Evolutionary conservation across 2,329 filamentous ascomycete genomes (phyloP), one percentile per base, ranked within the genome.

Genomic region (Aspergillus piperis): DNA sequence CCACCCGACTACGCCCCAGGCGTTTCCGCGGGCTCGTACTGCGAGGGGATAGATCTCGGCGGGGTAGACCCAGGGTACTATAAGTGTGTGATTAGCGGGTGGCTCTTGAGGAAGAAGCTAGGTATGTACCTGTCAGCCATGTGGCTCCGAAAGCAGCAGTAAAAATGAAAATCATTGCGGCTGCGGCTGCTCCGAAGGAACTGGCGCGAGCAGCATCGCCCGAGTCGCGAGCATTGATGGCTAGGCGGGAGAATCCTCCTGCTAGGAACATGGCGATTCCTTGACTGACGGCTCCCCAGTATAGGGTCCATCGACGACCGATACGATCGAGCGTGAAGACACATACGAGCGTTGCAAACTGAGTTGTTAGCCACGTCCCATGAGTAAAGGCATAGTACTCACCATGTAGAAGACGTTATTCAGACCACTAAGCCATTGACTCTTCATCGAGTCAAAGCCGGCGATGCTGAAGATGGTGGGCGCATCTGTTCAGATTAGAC

Each of bases 1-100:
- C 90, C 89, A 92, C 0, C 90, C 89, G 0, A 91, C 84, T 0
- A 92, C 89, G 19, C 90, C 89, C 83, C 86, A 91, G 0, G 89
- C 88, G 62, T 91, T 92, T 5, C 89, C 90, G 66, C 89, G 88
- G 1, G 90, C 89, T 21, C 90, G 83, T 0, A 91, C 83, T 61
- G 88, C 83, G 0, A 91, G 75, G 0, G 89, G 88, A 68, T 90
- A 92, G 58, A 91, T 91, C 70, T 92, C 89, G 1, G 89, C 87
- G 0, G 87, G 87, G 58, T 89, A 89, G 0, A 90, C 74, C 85
- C 85, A 86, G 1, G 85, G 85, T 0, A 86, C 82, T 0, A 36
- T 23, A 13, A 7, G 23, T 15, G 3, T 47, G 11, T 2, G n/a
- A 13, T 83, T 6, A 84, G 23, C 23, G 3, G 17, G 27, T 27